Evolutionary conservation across 2,329 filamentous ascomycete genomes (phyloP).

Genomic region (Xylaria sp.): DNA sequence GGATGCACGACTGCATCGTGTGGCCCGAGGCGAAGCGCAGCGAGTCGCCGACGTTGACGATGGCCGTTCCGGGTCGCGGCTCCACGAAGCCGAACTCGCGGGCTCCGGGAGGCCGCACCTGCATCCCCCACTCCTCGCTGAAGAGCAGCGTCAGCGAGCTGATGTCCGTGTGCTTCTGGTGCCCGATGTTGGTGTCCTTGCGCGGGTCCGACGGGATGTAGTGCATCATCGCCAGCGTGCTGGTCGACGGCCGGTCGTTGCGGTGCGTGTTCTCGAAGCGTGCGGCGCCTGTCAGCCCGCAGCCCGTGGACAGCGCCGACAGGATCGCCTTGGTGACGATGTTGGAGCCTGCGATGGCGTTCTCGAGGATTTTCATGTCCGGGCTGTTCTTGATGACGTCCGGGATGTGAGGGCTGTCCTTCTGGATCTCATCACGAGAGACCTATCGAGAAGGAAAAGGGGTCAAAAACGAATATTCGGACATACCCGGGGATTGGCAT

Average conservation of each 20-base stretch:
- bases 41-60: constrained; percentile 70
- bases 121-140: constrained; percentile 67
- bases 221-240: constrained; percentile 66
- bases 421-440: constrained; percentile 63
- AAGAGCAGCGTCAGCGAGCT: constrained; percentile 66
- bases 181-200: constrained; percentile 58
- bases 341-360: constrained; percentile 62
- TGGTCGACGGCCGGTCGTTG: constrained; percentile 61
- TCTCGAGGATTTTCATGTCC: constrained; percentile 61
- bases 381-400: constrained; percentile 60
- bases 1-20: constrained; percentile 67
- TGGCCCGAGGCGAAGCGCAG: constrained; percentile 65
- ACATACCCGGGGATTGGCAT: not conserved
- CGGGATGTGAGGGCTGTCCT: constrained; percentile 59
- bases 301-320: constrained; percentile 61
- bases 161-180: constrained; percentile 69
- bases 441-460: constrained; percentile 42
- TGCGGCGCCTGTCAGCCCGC: constrained; percentile 57
- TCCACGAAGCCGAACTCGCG: constrained; percentile 65
- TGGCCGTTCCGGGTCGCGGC: constrained; percentile 62
- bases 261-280: constrained; percentile 64
- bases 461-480: constrained; percentile 3
- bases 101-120: constrained; percentile 63
- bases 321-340: constrained; percentile 63
- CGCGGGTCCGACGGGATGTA: constrained; percentile 60